phyloP scores from a whole-genome alignment of 257 asterid genomes.

The Nicotiana noctiflora region DNA sequence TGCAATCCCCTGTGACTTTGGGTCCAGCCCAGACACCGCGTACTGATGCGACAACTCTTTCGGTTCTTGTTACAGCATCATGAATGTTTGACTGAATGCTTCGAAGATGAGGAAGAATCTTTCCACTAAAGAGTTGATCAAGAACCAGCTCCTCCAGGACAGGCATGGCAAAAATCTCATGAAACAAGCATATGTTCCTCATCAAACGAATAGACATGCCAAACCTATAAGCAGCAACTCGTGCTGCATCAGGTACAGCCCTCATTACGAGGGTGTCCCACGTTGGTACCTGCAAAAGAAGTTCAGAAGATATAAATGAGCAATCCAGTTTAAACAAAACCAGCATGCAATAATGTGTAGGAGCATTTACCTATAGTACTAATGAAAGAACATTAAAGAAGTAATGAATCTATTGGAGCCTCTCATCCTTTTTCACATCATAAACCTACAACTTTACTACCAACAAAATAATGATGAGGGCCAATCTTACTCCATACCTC shows the following conservation, averaged over 20 bases:
- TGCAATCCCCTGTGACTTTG: conserved; percentile 46
- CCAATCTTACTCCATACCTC: background rate
- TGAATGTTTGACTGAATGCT: conserved; percentile 66
- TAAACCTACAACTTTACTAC: background rate
- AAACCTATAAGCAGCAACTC: conserved; percentile 80
- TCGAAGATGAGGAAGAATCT: conserved; percentile 88
- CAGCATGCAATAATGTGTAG: background rate
- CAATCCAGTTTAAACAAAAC: background rate
- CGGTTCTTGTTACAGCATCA: conserved; percentile 71
- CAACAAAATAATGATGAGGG: background rate
- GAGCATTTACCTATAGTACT: background rate
- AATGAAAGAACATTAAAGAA: background rate
- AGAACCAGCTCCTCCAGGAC: conserved; percentile 73
- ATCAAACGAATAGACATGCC: conserved; percentile 77
- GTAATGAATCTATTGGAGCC: background rate
- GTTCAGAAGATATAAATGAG: background rate
- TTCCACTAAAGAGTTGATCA: conserved; percentile 65
- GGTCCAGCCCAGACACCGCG: conserved; percentile 87
- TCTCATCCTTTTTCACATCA: background rate
- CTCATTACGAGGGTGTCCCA: conserved; percentile 69
- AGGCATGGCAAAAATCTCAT: conserved; percentile 63
- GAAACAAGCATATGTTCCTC: conserved; percentile 84
- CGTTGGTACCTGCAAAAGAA: conserved; percentile 56
- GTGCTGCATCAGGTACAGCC: conserved; percentile 82
- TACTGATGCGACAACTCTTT: conserved; percentile 70